Evolutionary conservation across 2,329 filamentous ascomycete genomes (phyloP).

Genomic region (Penicillium sp.): DNA sequence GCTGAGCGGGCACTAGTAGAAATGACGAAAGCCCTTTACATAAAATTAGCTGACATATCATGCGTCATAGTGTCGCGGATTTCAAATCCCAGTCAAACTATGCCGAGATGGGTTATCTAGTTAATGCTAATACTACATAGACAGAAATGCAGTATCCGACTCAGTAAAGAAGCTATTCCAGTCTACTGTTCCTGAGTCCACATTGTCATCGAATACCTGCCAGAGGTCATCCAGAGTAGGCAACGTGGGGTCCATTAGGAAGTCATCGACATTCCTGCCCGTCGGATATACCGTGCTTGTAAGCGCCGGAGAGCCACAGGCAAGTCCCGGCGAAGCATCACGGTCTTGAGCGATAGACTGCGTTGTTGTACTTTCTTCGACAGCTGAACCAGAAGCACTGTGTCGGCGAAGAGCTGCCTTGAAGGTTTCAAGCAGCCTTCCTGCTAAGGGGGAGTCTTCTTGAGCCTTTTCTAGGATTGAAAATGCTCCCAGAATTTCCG

Average conservation of each 20-base stretch:
- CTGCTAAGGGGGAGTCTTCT: constrained; percentile 27
- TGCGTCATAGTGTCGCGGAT: constrained; percentile 3
- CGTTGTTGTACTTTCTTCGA: neutral
- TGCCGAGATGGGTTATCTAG: neutral
- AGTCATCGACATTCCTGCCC: neutral
- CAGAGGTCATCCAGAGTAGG: constrained; percentile 17
- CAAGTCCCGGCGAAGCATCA: neutral
- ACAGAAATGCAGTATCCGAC: constrained; percentile 15
- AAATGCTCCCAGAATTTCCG: constrained; percentile 33
- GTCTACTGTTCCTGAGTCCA: constrained; percentile 14
- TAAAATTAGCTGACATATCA: neutral
- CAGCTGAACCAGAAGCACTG: constrained; percentile 6
- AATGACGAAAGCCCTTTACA: constrained; percentile 3
- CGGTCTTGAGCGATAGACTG: neutral
- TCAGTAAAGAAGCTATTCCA: constrained; percentile 19
- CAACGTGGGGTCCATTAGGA: constrained; percentile 7
- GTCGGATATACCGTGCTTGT: neutral
- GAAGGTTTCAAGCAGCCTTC: constrained; percentile 32
- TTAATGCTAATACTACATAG: neutral
- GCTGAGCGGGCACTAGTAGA: neutral
- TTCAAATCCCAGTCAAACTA: neutral
- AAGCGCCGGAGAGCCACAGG: too few relatives aligned
- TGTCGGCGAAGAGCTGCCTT: constrained; percentile 26
- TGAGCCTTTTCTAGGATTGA: constrained; percentile 32
- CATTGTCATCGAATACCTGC: constrained; percentile 18